Percentiles rank a stretch among this genome's conserved stretches.
Conservation (phyloP, 1,139 yeast genomes). For the Zygosaccharomyces sapae region DNA sequence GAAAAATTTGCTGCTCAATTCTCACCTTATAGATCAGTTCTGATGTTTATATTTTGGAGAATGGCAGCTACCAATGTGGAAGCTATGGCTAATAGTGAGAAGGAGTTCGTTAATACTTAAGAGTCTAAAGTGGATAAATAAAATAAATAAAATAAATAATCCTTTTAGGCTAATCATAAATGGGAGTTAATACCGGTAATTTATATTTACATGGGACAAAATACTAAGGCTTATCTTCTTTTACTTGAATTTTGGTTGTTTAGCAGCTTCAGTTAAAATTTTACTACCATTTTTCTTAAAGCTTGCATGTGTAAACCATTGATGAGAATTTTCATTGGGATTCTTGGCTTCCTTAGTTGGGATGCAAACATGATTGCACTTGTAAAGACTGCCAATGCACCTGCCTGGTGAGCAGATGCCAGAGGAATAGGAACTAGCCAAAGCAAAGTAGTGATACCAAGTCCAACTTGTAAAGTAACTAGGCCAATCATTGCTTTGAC, state of each 20-base stretch:
- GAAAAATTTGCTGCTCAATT: constrained; percentile 54
- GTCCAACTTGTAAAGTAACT: constrained; percentile 72
- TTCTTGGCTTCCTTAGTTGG: constrained; percentile 67
- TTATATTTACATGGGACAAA: constrained; percentile 7
- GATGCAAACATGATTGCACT: constrained; percentile 67
- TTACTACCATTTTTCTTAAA: constrained; percentile 32
- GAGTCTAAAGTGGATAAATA: too few relatives aligned
- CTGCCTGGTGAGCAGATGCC: constrained; percentile 97
- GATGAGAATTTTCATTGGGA: constrained; percentile 37
- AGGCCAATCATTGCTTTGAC: constrained; percentile 74
- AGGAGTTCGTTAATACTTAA: constrained; percentile 21
- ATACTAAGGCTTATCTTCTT: neutral
- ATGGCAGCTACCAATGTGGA: constrained; percentile 56
- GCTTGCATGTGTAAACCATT: constrained; percentile 35
- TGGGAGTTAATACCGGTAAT: neutral
- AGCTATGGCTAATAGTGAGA: constrained; percentile 38
- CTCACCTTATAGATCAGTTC: constrained; percentile 62
- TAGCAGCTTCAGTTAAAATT: constrained; percentile 37
- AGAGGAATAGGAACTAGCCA: constrained; percentile 89
- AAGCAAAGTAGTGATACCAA: constrained; percentile 81
- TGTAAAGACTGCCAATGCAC: constrained; percentile 86
- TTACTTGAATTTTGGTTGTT: constrained; percentile 30
- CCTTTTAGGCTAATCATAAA: neutral
- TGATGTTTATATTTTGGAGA: constrained; percentile 76
- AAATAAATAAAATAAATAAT: neutral